A percentile compares a stretch with the other conserved stretches of the same genome.
These are phyloP conservation scores for Leccinum fibrillosum DNA, from an alignment of 768 basidiomycete species.

Conservation along the genomic window DNA sequence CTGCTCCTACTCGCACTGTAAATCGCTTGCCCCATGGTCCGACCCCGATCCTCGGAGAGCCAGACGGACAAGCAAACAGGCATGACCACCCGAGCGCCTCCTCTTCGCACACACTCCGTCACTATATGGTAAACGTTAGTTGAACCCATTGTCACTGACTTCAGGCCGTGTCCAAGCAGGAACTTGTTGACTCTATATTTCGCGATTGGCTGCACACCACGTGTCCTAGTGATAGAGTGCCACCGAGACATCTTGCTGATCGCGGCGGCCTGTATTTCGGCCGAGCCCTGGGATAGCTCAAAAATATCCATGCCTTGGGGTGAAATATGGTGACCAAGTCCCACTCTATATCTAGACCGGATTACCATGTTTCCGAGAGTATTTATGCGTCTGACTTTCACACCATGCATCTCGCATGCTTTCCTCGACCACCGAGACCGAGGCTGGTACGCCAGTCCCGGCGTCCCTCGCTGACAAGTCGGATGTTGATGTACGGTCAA, in stretches of 20 bases:
- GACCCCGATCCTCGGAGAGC: too few species aligned
- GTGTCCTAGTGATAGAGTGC: not conserved
- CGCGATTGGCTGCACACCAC: not conserved
- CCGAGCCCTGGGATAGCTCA: not conserved
- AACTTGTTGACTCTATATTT: not conserved
- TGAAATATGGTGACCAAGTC: not conserved
- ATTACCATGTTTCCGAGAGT: not conserved
- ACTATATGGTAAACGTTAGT: not conserved
- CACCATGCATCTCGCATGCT: slow-evolving; percentile 10
- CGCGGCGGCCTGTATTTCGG: not conserved
- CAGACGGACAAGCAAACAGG: too few species aligned
- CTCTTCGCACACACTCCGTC: too few species aligned
- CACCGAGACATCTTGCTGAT: not conserved
- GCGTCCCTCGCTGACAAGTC: not conserved
- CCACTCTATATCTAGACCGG: not conserved
- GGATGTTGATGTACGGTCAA: slow-evolving; percentile 10
- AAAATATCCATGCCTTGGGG: not conserved
- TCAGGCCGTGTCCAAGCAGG: not conserved
- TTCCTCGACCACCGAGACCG: slow-evolving; percentile 8
- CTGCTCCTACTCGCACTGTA: too few species aligned
- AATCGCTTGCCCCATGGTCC: too few species aligned
- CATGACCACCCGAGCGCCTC: too few species aligned
- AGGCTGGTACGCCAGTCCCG: not conserved
- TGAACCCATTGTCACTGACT: not conserved
- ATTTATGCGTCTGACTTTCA: slow-evolving; percentile 10